These are phyloP conservation scores for Turnera subulata DNA, from an alignment of 345 rosid species.

Conservation along the genomic window DNA sequence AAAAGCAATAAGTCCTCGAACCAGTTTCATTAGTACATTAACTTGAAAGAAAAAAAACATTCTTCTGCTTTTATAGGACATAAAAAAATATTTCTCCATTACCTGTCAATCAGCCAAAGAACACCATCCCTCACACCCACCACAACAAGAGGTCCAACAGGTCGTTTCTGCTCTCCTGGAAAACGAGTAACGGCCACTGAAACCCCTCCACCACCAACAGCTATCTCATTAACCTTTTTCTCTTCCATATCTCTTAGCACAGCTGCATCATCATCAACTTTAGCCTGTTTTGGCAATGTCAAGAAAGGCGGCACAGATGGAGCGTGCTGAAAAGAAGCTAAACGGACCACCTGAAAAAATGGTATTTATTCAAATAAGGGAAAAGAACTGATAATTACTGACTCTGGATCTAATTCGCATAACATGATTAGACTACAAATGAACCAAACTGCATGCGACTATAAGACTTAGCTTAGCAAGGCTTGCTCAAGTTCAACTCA, in stretches of 20 bases:
- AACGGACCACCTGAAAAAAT: slow-evolving; percentile 74
- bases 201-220: slow-evolving; percentile 99
- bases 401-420: neutral
- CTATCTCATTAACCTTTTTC: slow-evolving; percentile 73
- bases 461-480: no score
- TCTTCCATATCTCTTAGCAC: slow-evolving; percentile 61
- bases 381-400: neutral
- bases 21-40: no score
- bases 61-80: neutral
- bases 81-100: slow-evolving; percentile 7
- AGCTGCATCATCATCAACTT: slow-evolving; percentile 64
- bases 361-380: slow-evolving; percentile 3
- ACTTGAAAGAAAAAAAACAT: no score
- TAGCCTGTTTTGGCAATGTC: slow-evolving; percentile 71
- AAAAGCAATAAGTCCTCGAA: no score
- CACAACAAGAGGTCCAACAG: slow-evolving; percentile 90
- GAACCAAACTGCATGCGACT: neutral
- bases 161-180: slow-evolving; percentile 89
- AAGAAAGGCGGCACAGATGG: slow-evolving; percentile 95
- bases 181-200: slow-evolving; percentile 98
- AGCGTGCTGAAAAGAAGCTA: slow-evolving; percentile 97
- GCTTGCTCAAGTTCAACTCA: no score
- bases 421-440: neutral
- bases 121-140: slow-evolving; percentile 98
- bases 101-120: slow-evolving; percentile 99